Conservation (phyloP, 2,329 filamentous ascomycete species). For the Colletotrichum siamense region DNA sequence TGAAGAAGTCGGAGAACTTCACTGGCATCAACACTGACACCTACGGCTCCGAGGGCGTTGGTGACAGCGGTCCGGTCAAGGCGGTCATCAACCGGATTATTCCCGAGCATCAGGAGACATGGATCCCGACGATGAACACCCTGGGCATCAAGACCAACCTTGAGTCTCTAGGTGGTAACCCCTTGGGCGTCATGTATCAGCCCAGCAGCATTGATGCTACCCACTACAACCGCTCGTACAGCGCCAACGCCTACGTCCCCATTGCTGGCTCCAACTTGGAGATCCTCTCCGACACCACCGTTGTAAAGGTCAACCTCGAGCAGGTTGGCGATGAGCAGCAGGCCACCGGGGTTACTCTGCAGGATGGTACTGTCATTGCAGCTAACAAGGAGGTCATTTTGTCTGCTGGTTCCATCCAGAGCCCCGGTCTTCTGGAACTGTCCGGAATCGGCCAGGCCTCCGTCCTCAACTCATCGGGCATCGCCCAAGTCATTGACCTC, state of each 20-base stretch:
- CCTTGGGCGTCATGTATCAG: conserved; percentile 55
- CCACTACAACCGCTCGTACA: conserved; percentile 54
- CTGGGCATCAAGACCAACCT: conserved; percentile 46
- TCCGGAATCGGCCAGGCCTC: conserved; percentile 58
- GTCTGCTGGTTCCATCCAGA: conserved; percentile 55
- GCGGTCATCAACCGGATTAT: conserved; percentile 44
- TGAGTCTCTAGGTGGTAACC: conserved; percentile 53
- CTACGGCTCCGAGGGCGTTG: conserved; percentile 24
- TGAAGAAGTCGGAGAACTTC: conserved; percentile 34
- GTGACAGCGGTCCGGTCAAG: conserved; percentile 28
- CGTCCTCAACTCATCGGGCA: conserved; percentile 51
- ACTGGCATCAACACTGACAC: conserved; percentile 25
- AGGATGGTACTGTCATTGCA: conserved; percentile 27
- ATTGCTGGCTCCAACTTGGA: conserved; percentile 46
- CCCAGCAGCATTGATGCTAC: conserved; percentile 53
- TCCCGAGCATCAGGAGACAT: conserved; percentile 46
- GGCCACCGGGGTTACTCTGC: conserved; percentile 29
- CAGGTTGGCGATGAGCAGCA: conserved; percentile 12
- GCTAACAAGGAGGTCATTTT: conserved; percentile 39
- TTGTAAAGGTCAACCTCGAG: conserved; percentile 42
- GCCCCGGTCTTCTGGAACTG: conserved; percentile 61
- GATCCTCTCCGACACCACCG: conserved; percentile 39
- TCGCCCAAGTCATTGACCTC: conserved; percentile 55
- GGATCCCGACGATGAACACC: conserved; percentile 48
- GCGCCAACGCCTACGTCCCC: conserved; percentile 46